Percentiles rank a stretch among this genome's conserved stretches.
These are phyloP conservation scores for Poterioochromonas sp. DNA, from an alignment of 352 stramenopile genomes.

Conservation along the genomic window DNA sequence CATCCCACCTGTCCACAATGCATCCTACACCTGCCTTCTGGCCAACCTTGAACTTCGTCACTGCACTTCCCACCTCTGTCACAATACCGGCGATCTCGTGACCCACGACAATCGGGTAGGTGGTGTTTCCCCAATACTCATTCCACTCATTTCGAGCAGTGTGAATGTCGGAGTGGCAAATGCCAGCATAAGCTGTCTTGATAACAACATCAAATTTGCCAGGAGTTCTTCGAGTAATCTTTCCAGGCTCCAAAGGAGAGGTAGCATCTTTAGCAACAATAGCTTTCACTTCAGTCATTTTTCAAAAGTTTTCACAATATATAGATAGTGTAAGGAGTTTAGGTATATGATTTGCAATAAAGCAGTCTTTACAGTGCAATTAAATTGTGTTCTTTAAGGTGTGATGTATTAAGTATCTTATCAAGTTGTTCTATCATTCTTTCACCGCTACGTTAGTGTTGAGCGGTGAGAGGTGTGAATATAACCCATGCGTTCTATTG, in stretches of 20 bases:
- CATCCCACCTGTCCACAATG: neutral
- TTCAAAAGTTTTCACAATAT: neutral
- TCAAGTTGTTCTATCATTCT: too few relatives aligned
- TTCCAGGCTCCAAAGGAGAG: neutral
- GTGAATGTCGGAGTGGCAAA: too few relatives aligned
- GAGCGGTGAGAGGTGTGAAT: too few relatives aligned
- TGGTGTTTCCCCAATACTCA: neutral
- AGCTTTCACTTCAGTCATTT: neutral
- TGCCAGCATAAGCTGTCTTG: neutral
- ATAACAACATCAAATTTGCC: neutral
- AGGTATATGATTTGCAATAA: too few relatives aligned
- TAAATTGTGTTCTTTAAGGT: too few relatives aligned
- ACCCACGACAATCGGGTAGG: neutral
- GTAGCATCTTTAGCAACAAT: neutral
- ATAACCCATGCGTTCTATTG: too few relatives aligned
- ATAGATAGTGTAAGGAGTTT: too few relatives aligned
- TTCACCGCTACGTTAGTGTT: too few relatives aligned
- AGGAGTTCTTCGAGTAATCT: neutral
- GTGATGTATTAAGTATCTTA: too few relatives aligned
- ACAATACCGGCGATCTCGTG: constrained; percentile 51
- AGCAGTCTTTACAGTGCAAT: too few relatives aligned
- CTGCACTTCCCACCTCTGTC: constrained; percentile 49
- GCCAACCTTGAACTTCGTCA: constrained; percentile 38
- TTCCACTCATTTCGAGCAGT: neutral
- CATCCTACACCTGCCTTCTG: neutral